These are phyloP conservation scores for Yamadazyma laniorum DNA, from an alignment of 805 yeast genomes.

Conservation along the genomic window DNA sequence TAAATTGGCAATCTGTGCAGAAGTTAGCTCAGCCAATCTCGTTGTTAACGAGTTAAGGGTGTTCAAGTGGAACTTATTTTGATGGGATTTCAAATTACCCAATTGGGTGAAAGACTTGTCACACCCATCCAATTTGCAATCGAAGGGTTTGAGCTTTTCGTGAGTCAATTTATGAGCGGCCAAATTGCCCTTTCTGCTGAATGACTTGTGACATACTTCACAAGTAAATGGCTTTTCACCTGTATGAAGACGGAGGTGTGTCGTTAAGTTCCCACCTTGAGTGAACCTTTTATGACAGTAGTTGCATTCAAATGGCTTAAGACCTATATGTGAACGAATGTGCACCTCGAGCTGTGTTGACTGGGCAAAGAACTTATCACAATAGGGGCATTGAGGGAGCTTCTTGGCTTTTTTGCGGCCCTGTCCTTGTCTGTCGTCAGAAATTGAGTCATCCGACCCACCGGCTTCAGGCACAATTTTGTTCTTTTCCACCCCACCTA, in stretches of 20 bases:
- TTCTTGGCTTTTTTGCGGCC: conserved; percentile 36
- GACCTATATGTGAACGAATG: conserved; percentile 81
- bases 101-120: conserved; percentile 84
- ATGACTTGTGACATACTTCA: conserved; percentile 68
- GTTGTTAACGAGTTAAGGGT: conserved; percentile 68
- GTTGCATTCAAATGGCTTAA: conserved; percentile 77
- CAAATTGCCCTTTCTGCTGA: conserved; percentile 88
- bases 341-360: conserved; percentile 92
- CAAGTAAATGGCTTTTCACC: conserved; percentile 91
- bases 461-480: conserved; percentile 13
- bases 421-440: conserved; percentile 15
- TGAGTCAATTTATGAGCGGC: conserved; percentile 87
- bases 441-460: conserved; percentile 10
- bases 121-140: conserved; percentile 79
- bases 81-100: conserved; percentile 93
- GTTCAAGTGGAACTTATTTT: conserved; percentile 78
- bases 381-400: conserved; percentile 70
- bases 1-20: conserved; percentile 45
- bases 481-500: conserved; percentile 79
- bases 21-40: conserved; percentile 58
- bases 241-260: conserved; percentile 83
- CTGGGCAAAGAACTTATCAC: conserved; percentile 79
- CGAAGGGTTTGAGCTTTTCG: conserved; percentile 71
- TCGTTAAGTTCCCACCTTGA: conserved; percentile 85
- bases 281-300: conserved; percentile 81